A percentile compares a stretch with the other conserved stretches of the same genome.
phyloP scores from a whole-genome alignment of 805 yeast species.

The Saturnispora galanensis region DNA sequence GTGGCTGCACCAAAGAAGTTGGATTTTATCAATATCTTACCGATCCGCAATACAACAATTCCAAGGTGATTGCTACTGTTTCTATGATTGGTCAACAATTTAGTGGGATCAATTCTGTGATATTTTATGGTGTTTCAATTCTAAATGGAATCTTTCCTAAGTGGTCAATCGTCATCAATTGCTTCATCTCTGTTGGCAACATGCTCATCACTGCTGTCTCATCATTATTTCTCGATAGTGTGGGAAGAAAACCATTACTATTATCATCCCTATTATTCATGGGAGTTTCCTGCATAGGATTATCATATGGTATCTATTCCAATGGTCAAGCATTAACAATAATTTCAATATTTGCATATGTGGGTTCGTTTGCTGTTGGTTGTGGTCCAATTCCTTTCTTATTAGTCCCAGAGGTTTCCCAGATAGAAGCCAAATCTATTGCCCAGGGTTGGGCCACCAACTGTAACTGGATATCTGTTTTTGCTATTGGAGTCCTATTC shows the following conservation, averaged over 20 bases:
- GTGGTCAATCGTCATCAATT: constrained; percentile 61
- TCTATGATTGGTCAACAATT: constrained; percentile 81
- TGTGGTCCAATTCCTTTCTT: constrained; percentile 94
- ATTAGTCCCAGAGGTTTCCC: constrained; percentile 81
- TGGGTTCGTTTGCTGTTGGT: constrained; percentile 82
- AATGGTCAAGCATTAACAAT: constrained; percentile 43
- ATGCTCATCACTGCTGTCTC: constrained; percentile 63
- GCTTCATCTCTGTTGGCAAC: constrained; percentile 66
- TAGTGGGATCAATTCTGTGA: constrained; percentile 85
- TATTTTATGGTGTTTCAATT: constrained; percentile 87
- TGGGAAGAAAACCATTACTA: constrained; percentile 69
- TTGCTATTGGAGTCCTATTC: constrained; percentile 68
- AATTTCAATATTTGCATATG: constrained; percentile 58
- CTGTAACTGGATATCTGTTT: constrained; percentile 87
- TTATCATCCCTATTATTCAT: constrained; percentile 56
- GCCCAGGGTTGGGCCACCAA: constrained; percentile 93
- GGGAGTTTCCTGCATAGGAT: constrained; percentile 52
- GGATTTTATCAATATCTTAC: constrained; percentile 36
- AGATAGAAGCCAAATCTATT: constrained; percentile 62
- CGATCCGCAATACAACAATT: constrained; percentile 41
- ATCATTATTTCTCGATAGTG: constrained; percentile 63
- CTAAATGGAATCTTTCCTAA: constrained; percentile 63
- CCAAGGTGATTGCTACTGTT: constrained; percentile 58
- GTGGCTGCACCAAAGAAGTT: constrained; percentile 17
- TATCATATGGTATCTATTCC: constrained; percentile 56